Conservation (phyloP, 2,329 filamentous ascomycete species). For the Fusarium sarcochroum region DNA sequence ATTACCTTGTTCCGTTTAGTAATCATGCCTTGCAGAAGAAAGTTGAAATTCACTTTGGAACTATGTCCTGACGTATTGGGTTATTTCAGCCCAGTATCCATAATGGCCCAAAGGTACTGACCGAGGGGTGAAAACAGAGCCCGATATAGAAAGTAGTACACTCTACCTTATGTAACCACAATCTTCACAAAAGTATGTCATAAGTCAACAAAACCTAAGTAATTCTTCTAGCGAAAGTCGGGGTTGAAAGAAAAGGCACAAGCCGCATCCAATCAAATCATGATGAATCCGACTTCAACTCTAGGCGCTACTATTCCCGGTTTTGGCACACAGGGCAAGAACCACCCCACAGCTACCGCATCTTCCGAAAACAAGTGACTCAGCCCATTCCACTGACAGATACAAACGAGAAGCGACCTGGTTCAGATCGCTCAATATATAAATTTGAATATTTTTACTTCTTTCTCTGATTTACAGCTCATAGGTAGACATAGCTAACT, state of each 20-base stretch:
- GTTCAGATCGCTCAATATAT: neutral
- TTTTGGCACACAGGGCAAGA: neutral
- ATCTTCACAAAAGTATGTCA: no score
- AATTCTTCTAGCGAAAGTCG: neutral
- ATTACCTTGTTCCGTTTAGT: no score
- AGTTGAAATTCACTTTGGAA: no score
- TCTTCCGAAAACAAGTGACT: neutral
- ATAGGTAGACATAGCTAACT: constrained; percentile 3
- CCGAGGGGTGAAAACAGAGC: no score
- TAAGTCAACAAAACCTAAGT: no score
- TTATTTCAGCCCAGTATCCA: no score
- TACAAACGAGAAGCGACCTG: neutral
- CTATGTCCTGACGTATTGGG: no score
- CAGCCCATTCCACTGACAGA: neutral
- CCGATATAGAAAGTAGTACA: no score
- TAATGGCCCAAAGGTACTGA: no score
- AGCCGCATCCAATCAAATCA: constrained; percentile 13
- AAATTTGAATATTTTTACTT: neutral
- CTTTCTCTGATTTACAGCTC: neutral
- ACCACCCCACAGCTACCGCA: constrained; percentile 5
- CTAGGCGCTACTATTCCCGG: neutral
- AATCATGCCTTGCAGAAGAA: no score
- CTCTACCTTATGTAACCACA: no score
- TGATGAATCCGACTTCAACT: constrained; percentile 10
- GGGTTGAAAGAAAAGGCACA: neutral